phyloP scores from a whole-genome alignment of 2,329 filamentous ascomycete genomes.

The Didymosphaeria variabile region DNA sequence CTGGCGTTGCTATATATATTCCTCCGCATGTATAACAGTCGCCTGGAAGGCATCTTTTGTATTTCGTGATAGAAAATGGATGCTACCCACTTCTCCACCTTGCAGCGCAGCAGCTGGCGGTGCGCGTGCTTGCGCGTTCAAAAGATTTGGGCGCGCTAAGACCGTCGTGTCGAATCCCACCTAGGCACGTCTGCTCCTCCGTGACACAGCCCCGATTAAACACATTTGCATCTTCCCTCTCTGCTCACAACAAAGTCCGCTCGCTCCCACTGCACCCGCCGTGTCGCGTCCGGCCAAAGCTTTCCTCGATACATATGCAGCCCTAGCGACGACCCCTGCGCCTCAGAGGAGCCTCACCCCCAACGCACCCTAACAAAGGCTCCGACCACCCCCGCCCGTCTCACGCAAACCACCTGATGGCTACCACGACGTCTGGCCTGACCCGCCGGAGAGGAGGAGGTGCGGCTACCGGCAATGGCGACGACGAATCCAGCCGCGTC shows the following conservation, averaged over 20 bases:
- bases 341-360: constrained; percentile 39
- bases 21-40: constrained; percentile 50
- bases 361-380: constrained; percentile 40
- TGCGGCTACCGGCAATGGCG: constrained; percentile 64
- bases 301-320: constrained; percentile 42
- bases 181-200: constrained; percentile 7
- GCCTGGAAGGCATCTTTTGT: constrained; percentile 45
- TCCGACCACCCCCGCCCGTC: constrained; percentile 34
- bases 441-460: constrained; percentile 73
- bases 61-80: constrained; percentile 47
- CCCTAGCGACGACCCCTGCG: constrained; percentile 46
- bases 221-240: constrained; percentile 28
- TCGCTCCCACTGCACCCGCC: constrained; percentile 18
- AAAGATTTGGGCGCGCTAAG: constrained; percentile 12
- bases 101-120: background rate
- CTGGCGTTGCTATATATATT: constrained; percentile 48
- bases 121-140: constrained; percentile 6
- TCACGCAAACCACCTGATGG: constrained; percentile 58
- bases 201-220: constrained; percentile 30
- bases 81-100: constrained; percentile 37
- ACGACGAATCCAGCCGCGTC: constrained; percentile 71
- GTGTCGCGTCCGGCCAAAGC: constrained; percentile 8
- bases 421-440: constrained; percentile 75
- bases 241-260: constrained; percentile 28
- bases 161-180: constrained; percentile 10